Percentiles rank a stretch among this genome's conserved stretches.
Evolutionary conservation across 805 yeast genomes (phyloP).

Genomic region (Jamesozyma piceae): DNA sequence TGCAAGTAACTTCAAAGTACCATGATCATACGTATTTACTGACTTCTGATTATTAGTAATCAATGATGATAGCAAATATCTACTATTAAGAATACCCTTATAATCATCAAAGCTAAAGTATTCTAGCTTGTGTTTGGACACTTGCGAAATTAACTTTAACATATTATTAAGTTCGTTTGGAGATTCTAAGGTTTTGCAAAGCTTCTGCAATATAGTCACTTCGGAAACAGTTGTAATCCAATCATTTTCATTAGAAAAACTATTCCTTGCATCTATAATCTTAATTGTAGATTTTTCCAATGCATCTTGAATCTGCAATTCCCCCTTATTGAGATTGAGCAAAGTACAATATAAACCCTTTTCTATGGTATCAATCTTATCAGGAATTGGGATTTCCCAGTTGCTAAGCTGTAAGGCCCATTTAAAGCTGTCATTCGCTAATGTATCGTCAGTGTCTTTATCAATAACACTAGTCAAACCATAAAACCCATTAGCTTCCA

Average conservation of each 20-base stretch:
- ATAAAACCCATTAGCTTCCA: conserved; percentile 43
- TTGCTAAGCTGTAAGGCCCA: conserved; percentile 70
- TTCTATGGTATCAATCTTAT: conserved; percentile 31
- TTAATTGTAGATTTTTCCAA: conserved; percentile 5
- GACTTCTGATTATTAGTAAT: conserved; percentile 1
- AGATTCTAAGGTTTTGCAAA: conserved; percentile 1
- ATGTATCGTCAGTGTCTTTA: conserved; percentile 16
- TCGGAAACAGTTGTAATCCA: conserved; percentile 19
- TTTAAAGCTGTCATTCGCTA: conserved; percentile 33
- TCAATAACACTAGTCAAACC: conserved; percentile 45
- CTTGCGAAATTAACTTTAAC: background rate
- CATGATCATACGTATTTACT: background rate
- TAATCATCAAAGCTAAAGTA: conserved; percentile 8
- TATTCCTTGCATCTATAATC: conserved; percentile 1
- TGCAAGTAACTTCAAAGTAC: background rate
- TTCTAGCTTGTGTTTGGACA: conserved; percentile 6
- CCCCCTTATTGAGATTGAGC: conserved; percentile 29
- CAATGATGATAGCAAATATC: conserved; percentile 10
- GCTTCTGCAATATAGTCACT: conserved; percentile 7
- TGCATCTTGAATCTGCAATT: background rate
- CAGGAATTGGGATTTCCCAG: conserved; percentile 63
- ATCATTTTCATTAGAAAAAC: conserved; percentile 9
- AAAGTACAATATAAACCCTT: conserved; percentile 45
- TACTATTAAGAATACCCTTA: conserved; percentile 11
- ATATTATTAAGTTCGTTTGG: background rate